Evolutionary conservation across 1,284 basidiomycete genomes (phyloP).

Genomic region (Phlebopus sp.): DNA sequence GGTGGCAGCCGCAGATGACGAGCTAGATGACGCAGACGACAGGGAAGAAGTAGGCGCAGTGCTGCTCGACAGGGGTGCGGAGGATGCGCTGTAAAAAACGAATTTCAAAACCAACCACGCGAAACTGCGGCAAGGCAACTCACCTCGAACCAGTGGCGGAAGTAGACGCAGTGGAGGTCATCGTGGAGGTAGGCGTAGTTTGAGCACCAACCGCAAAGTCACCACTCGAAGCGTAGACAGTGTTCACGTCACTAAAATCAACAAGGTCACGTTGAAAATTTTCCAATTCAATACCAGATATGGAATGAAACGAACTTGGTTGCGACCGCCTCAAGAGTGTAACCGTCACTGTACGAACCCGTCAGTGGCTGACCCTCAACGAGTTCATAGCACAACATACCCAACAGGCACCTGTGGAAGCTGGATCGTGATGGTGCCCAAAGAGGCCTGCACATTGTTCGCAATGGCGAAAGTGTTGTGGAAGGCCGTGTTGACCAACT

Average conservation of each 20-base stretch:
- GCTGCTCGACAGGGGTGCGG: neutral
- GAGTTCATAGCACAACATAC: slow-evolving; percentile 35
- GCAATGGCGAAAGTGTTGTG: slow-evolving; percentile 54
- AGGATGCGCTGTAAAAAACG: neutral
- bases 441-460: slow-evolving; percentile 50
- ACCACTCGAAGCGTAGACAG: slow-evolving; percentile 41
- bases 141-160: slow-evolving; percentile 11
- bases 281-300: neutral
- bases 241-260: slow-evolving; percentile 43
- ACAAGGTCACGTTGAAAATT: neutral
- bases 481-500: slow-evolving; percentile 50
- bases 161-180: slow-evolving; percentile 16
- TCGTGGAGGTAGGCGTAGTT: slow-evolving; percentile 20
- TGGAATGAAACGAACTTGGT: slow-evolving; percentile 33
- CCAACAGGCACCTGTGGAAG: slow-evolving; percentile 50
- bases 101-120: neutral
- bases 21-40: neutral
- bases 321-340: slow-evolving; percentile 51
- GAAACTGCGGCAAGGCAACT: slow-evolving; percentile 5
- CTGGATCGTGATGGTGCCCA: slow-evolving; percentile 35
- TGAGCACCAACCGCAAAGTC: slow-evolving; percentile 43
- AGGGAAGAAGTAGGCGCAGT: slow-evolving; percentile 1
- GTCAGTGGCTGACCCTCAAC: slow-evolving; percentile 2
- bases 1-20: slow-evolving; percentile 17
- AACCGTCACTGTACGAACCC: slow-evolving; percentile 40